A percentile compares a stretch with the other conserved stretches of the same genome.
Conservation (phyloP, 1,284 basidiomycete species). For the Malassezia restricta region DNA sequence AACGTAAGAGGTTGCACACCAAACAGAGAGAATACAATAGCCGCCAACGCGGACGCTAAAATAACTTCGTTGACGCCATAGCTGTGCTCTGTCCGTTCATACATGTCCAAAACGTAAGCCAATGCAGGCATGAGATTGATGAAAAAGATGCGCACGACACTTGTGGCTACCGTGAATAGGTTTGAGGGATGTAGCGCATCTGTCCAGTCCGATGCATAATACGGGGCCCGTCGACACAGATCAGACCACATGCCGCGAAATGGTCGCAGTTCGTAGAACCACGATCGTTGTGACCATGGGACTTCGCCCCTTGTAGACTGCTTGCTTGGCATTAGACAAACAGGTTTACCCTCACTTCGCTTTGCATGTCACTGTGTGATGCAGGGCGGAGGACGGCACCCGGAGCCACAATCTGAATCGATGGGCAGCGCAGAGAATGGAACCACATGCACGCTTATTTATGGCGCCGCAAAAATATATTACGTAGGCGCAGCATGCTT, state of each 20-base stretch:
- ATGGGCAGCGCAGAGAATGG: too few relatives aligned
- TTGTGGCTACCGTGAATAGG: slow-evolving; percentile 26
- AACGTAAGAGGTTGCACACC: slow-evolving; percentile 84
- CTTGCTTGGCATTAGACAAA: not conserved
- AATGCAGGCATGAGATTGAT: slow-evolving; percentile 66
- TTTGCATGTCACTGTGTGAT: too few relatives aligned
- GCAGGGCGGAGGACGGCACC: too few relatives aligned
- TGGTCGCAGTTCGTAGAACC: slow-evolving; percentile 46
- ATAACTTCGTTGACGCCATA: slow-evolving; percentile 80
- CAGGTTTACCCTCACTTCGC: too few relatives aligned
- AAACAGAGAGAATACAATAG: slow-evolving; percentile 78
- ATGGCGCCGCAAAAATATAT: too few relatives aligned
- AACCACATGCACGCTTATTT: too few relatives aligned
- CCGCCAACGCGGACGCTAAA: slow-evolving; percentile 55
- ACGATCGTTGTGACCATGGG: slow-evolving; percentile 40
- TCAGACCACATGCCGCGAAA: slow-evolving; percentile 67
- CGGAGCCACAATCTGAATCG: too few relatives aligned
- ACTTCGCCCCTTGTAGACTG: slow-evolving; percentile 9
- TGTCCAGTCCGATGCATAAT: slow-evolving; percentile 49
- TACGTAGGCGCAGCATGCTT: too few relatives aligned
- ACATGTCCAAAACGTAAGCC: slow-evolving; percentile 82
- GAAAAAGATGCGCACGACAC: slow-evolving; percentile 39
- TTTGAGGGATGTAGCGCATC: slow-evolving; percentile 26
- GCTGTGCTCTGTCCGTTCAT: slow-evolving; percentile 68
- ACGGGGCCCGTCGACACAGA: slow-evolving; percentile 63